Evolutionary conservation across 2,329 filamentous ascomycete species (phyloP).

Genomic region (Cadophora sp.): DNA sequence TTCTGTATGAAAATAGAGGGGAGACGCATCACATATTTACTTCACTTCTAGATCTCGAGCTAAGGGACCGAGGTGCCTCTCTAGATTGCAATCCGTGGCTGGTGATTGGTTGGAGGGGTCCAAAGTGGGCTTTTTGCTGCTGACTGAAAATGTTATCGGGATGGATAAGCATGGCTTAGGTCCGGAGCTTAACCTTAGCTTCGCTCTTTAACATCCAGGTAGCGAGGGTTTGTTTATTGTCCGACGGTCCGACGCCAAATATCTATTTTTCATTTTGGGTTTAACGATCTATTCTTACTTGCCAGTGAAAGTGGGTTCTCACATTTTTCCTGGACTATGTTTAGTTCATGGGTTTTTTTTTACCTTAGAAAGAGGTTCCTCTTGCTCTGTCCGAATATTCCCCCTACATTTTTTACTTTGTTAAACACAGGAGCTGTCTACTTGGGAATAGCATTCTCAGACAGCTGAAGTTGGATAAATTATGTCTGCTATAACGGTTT

Average conservation of each 20-base stretch:
- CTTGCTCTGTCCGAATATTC: too few species aligned
- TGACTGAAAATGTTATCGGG: constrained; percentile 22
- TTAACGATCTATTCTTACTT: background rate
- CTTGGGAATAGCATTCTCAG: too few species aligned
- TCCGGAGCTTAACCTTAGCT: background rate
- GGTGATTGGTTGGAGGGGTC: constrained; percentile 15
- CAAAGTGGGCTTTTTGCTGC: constrained; percentile 12
- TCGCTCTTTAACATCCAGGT: background rate
- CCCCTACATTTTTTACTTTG: too few species aligned
- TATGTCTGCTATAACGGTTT: too few species aligned
- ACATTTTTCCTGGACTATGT: too few species aligned
- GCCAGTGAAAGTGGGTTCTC: background rate
- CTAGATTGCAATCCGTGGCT: background rate
- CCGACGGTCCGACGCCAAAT: background rate
- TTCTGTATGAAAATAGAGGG: background rate
- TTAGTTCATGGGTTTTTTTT: too few species aligned
- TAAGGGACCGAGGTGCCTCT: background rate
- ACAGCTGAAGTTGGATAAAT: too few species aligned
- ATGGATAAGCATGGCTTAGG: constrained; percentile 23
- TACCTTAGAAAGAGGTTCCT: too few species aligned
- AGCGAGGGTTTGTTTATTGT: background rate
- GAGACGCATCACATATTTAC: background rate
- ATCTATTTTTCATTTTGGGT: too few species aligned
- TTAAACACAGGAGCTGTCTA: too few species aligned
- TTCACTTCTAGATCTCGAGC: background rate